Conservation (phyloP, 805 yeast genomes). For the Ogataea ganodermae region DNA sequence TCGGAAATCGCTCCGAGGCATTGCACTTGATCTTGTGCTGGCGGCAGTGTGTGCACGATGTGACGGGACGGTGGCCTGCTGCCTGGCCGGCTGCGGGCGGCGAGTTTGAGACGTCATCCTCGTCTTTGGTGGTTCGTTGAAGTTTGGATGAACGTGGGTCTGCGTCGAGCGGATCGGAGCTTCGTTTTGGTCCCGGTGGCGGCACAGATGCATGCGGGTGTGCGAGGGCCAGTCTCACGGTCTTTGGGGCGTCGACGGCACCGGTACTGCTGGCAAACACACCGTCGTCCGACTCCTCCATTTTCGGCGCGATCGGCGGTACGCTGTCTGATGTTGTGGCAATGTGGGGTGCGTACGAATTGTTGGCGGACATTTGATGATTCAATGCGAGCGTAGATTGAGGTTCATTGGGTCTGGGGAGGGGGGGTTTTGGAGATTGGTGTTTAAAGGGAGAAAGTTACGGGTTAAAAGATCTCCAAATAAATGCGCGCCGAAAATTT, state of each 20-base stretch:
- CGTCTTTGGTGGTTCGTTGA: constrained; percentile 7
- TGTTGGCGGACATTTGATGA: constrained; percentile 1
- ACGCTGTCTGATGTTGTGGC: not conserved
- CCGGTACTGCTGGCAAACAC: not conserved
- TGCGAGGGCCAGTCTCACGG: constrained; percentile 3
- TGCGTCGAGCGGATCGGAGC: not conserved
- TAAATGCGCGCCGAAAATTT: constrained; percentile 6
- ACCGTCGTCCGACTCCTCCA: constrained; percentile 3
- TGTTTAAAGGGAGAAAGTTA: not conserved
- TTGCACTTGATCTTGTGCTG: constrained; percentile 94
- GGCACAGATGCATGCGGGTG: not conserved
- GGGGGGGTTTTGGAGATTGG: not conserved
- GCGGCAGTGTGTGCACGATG: constrained; percentile 91
- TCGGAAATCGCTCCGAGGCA: constrained; percentile 80
- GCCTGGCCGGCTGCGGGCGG: constrained; percentile 22
- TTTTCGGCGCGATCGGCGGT: constrained; percentile 3
- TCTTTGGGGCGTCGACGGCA: not conserved
- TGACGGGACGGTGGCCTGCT: constrained; percentile 80
- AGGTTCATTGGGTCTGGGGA: not conserved
- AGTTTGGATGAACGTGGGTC: not conserved
- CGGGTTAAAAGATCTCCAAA: not conserved
- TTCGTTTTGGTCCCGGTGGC: not conserved
- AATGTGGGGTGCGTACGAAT: not conserved
- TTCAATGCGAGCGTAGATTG: not conserved
- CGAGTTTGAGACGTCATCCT: constrained; percentile 14